Percentiles rank a stretch among this genome's conserved stretches.
phyloP scores from a whole-genome alignment of 805 yeast species.

The Monosporozyma unispora region DNA sequence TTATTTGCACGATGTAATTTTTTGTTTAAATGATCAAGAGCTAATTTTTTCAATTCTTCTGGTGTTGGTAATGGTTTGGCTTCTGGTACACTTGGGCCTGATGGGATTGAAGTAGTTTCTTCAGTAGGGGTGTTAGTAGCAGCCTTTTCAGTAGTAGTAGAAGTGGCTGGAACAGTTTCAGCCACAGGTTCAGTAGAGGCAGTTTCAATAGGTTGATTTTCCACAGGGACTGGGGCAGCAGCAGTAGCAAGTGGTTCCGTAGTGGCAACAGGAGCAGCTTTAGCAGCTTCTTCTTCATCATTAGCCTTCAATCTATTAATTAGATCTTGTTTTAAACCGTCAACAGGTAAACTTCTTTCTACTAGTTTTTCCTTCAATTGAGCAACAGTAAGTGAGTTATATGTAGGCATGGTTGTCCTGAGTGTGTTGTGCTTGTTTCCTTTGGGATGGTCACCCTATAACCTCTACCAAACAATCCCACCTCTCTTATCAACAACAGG shows the following conservation, averaged over 20 bases:
- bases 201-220: neutral
- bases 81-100: constrained; percentile 9
- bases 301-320: constrained; percentile 41
- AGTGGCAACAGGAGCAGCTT: neutral
- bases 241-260: neutral
- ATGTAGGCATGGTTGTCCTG: constrained; percentile 37
- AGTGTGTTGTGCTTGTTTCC: neutral
- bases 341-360: constrained; percentile 52
- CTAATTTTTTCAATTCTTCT: constrained; percentile 63
- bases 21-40: constrained; percentile 56
- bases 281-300: neutral
- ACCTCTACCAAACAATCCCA: neutral
- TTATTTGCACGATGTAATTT: constrained; percentile 67
- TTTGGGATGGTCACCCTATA: neutral
- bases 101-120: neutral
- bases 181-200: neutral
- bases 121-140: neutral
- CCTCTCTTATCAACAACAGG: neutral
- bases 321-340: constrained; percentile 77
- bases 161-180: constrained; percentile 4
- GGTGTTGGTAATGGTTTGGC: constrained; percentile 37
- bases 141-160: neutral
- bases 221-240: neutral
- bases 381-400: constrained; percentile 63
- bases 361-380: constrained; percentile 76